Evolutionary conservation across 208 protist species (phyloP), one percentile per base, ranked within the genome.

Genomic region (Trypanosoma caninum): DNA sequence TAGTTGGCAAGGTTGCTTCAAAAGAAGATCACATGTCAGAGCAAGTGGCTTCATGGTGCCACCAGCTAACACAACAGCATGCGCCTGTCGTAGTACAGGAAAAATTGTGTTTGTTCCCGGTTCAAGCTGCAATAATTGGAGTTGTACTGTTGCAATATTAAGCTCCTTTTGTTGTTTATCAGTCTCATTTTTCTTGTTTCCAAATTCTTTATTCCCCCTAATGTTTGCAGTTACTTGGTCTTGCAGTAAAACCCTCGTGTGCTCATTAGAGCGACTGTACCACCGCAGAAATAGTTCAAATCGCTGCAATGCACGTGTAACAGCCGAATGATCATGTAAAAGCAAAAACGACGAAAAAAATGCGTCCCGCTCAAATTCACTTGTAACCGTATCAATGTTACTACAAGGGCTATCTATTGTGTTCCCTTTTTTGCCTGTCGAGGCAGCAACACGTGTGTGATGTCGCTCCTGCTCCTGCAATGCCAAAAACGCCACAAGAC

Each of bases 21-120:
- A 60, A 9, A 97, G 74, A 9, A 91, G 82, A 2, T 76, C 74
- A 52, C 80, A 82, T 54, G 91, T 84, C 10, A 96, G 82, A 9
- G 71, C 60, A 16, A 96, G 74, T 0, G 96, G 96, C 60, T 91
- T 82, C 91, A 98, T 97, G 0, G 96, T 98, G 16, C 96, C 96
- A 20, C 96, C 94, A 7, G 87, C 89, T 22, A 97, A 63, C 20
- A 98, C 70, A 13, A 89, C 77, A 0, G 80, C 69, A 30, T 68
- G 65, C 1, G 90, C 82, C 16, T 86, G 65, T 33, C 57, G 56
- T 34, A 87, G 40, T 7, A 91, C 44, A 4, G 83, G 80, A 31
- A 55, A 44, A 69, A 82, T 57, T 78, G 85, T 84, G 76, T 87
- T 60, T 46, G 18, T 53, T 40, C 84, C 82, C 1, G 84, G 82